Base-by-base conservation (phyloP, 164 flowering plant genomes). In the Magnolia sinica region DNA sequence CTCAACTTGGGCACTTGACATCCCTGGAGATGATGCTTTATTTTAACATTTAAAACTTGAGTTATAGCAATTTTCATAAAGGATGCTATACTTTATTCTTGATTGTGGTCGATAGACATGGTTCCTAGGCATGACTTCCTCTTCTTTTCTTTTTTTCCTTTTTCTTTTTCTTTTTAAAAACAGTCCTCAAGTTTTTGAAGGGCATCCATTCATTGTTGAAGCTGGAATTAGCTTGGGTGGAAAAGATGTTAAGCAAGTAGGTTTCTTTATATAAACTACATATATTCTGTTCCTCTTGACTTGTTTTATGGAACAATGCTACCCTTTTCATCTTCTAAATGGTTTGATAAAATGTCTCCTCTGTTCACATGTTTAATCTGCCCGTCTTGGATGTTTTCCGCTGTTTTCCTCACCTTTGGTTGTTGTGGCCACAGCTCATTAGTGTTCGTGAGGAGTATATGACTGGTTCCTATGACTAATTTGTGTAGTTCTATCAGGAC, bases 111-210 rank as follows among this genome's bases (percentile, higher is more conserved):
- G 37, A 37, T 59, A 37, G 45, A 11, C 66, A 75, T 79, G 8
- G 71, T 68, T 68, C 50, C 50, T 31, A 14, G 51, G 71, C 59
- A 7, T 78, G 49, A 69, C 27, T 67, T 37, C 24, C 70, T 18
- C 76, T 37, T 78, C 52, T 50, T 8, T 27, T 24, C 1, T 1
- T 24, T 27, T 27, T 27, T 27, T 27, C 29, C 29, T 27, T 27
- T 27, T 27, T 27, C 29, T 27, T 27, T 27, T 27, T 27, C 29
- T 27, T 27, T 27, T 27, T 27, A 27, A 27, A 27, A 27, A 64
- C 90, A 94, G 99, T 83, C 90, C 98, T 80, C 98, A 91, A 82
- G 97, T 96, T 64, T 94, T 94, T 86, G 99, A 96, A 87, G 99
- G 99, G 64, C 99, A 96, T 75, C 99, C 99, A 37, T 96, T 96